Base-by-base conservation (phyloP, 2,329 filamentous ascomycete species). In the Spiromastix sp. region DNA sequence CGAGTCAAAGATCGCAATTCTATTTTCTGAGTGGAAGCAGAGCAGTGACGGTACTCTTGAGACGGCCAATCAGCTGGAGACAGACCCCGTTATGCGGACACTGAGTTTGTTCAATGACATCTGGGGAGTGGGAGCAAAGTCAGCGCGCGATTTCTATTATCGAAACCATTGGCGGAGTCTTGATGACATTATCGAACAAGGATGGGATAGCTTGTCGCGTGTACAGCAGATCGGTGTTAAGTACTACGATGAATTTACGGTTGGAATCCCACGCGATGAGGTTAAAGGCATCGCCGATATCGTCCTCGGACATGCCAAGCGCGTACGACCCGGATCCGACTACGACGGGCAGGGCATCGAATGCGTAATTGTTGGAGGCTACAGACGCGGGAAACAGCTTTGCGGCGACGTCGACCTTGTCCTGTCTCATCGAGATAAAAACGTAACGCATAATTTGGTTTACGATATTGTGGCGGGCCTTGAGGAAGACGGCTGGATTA, bases 211-310 rank as follows among this genome's bases (percentile, higher is more conserved):
- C 0, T 66, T 96, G 1, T 80, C 71, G 1, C 76, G 86, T 9
- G 81, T 85, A 1, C 89, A 95, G 57, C 86, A 96, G 54, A 93
- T 96, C 37, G 89, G 91, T 0, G 67, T 95, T 29, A 96, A 96
- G 54, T 95, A 79, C 59, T 94, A 93, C 54, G 81, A 93, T 21
- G 89, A 96, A 43, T 82, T 98, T 37, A 63, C 73, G 30, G 59
- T 70, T 11, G 76, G 72, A 10, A 84, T 96, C 4, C 72, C 84
- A 0, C 74, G 86, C 1, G 39, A 51, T 0, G 86, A 96, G 55
- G 81, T 85, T 0, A 78, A 85, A 46, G 50, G 54, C 0, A 93
- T 94, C 35, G 74, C 72, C 0, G 49, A 61, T 4, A 64, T 68
- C 1, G 71, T 95, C 11, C 67, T 80, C 1, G 49, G 61, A 2